Percentiles rank a stretch among this genome's conserved stretches.
phyloP scores from a whole-genome alignment of 1,284 basidiomycete species.

The Phylloboletellus chloephorus region DNA sequence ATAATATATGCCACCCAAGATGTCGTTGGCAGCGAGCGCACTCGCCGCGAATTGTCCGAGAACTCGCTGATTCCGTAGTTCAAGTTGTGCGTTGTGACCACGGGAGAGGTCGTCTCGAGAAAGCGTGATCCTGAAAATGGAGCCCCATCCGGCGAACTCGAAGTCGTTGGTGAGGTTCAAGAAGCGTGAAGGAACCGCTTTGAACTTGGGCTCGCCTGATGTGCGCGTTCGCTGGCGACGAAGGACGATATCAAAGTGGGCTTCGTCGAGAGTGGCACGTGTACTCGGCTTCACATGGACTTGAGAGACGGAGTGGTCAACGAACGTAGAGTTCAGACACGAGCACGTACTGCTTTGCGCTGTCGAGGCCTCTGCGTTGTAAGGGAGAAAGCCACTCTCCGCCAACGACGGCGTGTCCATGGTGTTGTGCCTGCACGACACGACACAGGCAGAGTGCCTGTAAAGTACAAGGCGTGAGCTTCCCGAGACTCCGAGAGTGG shows the following conservation, averaged over 20 bases:
- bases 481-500: too few relatives aligned
- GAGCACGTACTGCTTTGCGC: conserved; percentile 5
- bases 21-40: conserved; percentile 62
- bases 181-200: conserved; percentile 51
- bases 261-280: conserved; percentile 39
- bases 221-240: conserved; percentile 53
- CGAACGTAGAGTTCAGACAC: not conserved
- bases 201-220: conserved; percentile 41
- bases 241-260: conserved; percentile 50
- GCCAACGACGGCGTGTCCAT: conserved; percentile 12
- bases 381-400: not conserved
- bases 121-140: conserved; percentile 41
- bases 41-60: conserved; percentile 55
- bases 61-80: conserved; percentile 32
- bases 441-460: too few relatives aligned
- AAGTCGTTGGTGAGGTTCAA: conserved; percentile 58
- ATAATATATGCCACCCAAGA: conserved; percentile 68
- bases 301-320: conserved; percentile 3
- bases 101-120: conserved; percentile 31
- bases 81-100: conserved; percentile 36
- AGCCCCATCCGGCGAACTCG: conserved; percentile 67
- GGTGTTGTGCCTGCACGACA: not conserved
- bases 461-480: too few relatives aligned
- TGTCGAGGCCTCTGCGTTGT: not conserved
- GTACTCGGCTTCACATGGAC: not conserved